These are phyloP conservation scores for Ocimum tenuiflorum DNA, from an alignment of 257 asterid species.

Conservation along the genomic window DNA sequence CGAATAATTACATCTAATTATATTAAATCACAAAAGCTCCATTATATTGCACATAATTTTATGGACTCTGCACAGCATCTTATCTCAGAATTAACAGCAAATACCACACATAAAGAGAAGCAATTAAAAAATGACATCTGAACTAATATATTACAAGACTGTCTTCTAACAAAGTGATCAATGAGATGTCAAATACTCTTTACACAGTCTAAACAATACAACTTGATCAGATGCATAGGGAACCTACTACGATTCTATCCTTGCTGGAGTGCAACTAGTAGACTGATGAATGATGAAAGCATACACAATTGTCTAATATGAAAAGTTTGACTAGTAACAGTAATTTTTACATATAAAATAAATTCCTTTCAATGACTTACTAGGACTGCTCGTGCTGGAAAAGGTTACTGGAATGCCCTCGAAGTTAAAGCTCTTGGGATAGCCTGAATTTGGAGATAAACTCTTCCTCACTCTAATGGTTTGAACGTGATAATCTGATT, in stretches of 20 bases:
- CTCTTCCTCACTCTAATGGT: slow-evolving; percentile 18
- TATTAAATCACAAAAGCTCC: background rate
- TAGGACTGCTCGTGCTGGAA: slow-evolving; percentile 27
- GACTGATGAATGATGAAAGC: background rate
- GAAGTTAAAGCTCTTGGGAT: slow-evolving; percentile 20
- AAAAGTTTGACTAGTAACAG: background rate
- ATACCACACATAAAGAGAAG: no score
- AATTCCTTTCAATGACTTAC: slow-evolving; percentile 30
- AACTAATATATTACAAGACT: no score
- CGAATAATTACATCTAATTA: background rate
- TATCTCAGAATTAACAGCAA: no score
- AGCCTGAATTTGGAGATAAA: slow-evolving; percentile 28
- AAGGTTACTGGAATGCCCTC: slow-evolving; percentile 21
- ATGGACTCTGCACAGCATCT: background rate
- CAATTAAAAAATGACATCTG: no score
- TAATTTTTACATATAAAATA: background rate
- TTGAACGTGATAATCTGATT: slow-evolving; percentile 23
- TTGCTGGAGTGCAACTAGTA: background rate
- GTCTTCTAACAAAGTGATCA: background rate
- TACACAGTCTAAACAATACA: background rate
- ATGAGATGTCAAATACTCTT: background rate
- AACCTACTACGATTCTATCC: background rate
- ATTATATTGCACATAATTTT: background rate
- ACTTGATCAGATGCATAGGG: background rate
- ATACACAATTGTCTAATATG: background rate